Conservation (phyloP, 495 filamentous ascomycete genomes). For the Bathelium albidoporum region DNA sequence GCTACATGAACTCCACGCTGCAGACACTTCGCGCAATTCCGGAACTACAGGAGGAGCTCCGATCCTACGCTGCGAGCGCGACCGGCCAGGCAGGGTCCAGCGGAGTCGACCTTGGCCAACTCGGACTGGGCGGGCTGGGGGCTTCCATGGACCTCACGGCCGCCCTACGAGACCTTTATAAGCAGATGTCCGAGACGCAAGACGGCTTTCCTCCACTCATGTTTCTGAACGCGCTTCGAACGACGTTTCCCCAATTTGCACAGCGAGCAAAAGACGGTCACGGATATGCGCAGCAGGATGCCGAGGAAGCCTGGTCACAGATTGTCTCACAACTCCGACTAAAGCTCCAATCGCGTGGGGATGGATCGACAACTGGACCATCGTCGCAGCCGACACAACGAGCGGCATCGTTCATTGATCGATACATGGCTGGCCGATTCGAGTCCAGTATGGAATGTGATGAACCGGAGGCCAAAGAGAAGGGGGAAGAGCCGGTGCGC, state of each 20-base stretch:
- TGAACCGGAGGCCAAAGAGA: conserved; percentile 65
- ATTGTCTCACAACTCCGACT: conserved; percentile 77
- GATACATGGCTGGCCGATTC: conserved; percentile 76
- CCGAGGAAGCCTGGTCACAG: conserved; percentile 96
- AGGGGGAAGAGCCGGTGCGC: conserved; percentile 56
- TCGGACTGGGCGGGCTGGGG: conserved; percentile 51
- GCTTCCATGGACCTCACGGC: conserved; percentile 63
- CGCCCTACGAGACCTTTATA: conserved; percentile 78
- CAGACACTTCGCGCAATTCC: conserved; percentile 83
- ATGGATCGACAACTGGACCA: conserved; percentile 22
- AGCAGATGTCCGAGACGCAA: conserved; percentile 87
- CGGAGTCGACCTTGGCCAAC: conserved; percentile 42
- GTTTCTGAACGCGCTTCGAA: conserved; percentile 75
- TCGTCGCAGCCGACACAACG: conserved; percentile 9
- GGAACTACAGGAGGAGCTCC: conserved; percentile 75
- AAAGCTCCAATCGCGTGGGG: conserved; percentile 59
- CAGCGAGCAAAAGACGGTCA: conserved; percentile 69
- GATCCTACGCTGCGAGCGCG: conserved; percentile 48
- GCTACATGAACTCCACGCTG: conserved; percentile 94
- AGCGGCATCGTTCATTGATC: conserved; percentile 67
- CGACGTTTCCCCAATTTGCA: conserved; percentile 85
- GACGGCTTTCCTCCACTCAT: conserved; percentile 74
- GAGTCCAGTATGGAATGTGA: conserved; percentile 70
- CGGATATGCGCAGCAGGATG: conserved; percentile 91
- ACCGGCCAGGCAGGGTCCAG: conserved; percentile 21